A percentile compares a stretch with the other conserved stretches of the same genome.
Evolutionary conservation across 805 yeast genomes (phyloP).

Genomic region (Saccharomycopsis javanensis): DNA sequence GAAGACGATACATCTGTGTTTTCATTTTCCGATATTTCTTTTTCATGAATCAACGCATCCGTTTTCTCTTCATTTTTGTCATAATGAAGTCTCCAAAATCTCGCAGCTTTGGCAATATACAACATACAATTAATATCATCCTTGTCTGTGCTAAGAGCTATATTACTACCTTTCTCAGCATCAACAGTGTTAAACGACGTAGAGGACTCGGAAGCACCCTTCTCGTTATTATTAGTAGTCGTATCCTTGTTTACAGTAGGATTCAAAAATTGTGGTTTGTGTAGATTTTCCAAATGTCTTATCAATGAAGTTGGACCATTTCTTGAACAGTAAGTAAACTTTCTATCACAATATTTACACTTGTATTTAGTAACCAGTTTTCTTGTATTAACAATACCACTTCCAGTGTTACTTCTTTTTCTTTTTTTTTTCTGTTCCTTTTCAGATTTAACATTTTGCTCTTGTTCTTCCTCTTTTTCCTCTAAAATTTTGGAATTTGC

Average conservation of each 20-base stretch:
- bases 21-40: not conserved
- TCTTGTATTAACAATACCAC: not conserved
- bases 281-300: constrained; percentile 18
- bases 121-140: constrained; percentile 3
- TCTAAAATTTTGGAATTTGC: not conserved
- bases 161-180: not conserved
- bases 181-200: not conserved
- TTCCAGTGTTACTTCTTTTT: not conserved
- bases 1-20: not conserved
- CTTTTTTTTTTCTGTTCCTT: constrained; percentile 2
- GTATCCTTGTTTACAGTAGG: not conserved
- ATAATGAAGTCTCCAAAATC: constrained; percentile 14
- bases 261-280: constrained; percentile 8
- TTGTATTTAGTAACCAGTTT: constrained; percentile 4
- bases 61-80: constrained; percentile 9
- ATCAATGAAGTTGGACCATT: constrained; percentile 18
- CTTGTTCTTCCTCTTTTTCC: not conserved
- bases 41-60: not conserved
- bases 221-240: not conserved
- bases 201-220: not conserved
- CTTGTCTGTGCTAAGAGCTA: not conserved
- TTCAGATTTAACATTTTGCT: not conserved
- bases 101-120: constrained; percentile 10
- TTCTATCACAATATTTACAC: constrained; percentile 16
- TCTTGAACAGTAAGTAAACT: constrained; percentile 15